phyloP scores from a whole-genome alignment of 177 flowering plant species.

The Vitis hybrid region DNA sequence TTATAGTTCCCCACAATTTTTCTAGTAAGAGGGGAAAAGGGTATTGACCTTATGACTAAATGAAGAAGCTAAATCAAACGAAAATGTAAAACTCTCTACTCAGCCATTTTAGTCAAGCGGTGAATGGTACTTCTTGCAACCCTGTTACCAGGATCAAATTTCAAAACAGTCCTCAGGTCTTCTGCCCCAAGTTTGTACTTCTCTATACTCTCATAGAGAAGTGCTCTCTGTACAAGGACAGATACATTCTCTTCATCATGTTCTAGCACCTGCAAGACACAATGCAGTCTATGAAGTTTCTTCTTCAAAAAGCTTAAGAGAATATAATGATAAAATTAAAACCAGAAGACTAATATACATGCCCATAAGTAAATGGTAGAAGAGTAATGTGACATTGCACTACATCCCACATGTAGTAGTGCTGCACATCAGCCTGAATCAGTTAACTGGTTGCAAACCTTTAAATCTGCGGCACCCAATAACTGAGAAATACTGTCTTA shows the following conservation, averaged over 20 bases:
- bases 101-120: conserved; percentile 79
- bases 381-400: not conserved
- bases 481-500: too few species aligned
- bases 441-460: not conserved
- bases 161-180: conserved; percentile 90
- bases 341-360: not conserved
- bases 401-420: too few species aligned
- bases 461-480: too few species aligned
- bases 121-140: conserved; percentile 92
- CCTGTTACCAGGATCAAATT: conserved; percentile 86
- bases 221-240: conserved; percentile 91
- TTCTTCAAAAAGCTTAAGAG: not conserved
- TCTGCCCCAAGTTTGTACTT: conserved; percentile 98
- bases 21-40: conserved; percentile 12
- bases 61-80: conserved; percentile 16
- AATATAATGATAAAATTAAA: not conserved
- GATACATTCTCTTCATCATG: conserved; percentile 59
- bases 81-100: conserved; percentile 26
- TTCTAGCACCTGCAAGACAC: conserved; percentile 69
- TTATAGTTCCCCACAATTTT: conserved; percentile 17
- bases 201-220: conserved; percentile 93
- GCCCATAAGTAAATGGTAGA: not conserved
- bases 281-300: conserved; percentile 3
- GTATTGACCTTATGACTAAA: conserved; percentile 16
- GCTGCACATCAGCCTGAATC: not conserved